Conservation (phyloP, 192 early-diverging fungal genomes). For the Chytriomyces confervae region DNA sequence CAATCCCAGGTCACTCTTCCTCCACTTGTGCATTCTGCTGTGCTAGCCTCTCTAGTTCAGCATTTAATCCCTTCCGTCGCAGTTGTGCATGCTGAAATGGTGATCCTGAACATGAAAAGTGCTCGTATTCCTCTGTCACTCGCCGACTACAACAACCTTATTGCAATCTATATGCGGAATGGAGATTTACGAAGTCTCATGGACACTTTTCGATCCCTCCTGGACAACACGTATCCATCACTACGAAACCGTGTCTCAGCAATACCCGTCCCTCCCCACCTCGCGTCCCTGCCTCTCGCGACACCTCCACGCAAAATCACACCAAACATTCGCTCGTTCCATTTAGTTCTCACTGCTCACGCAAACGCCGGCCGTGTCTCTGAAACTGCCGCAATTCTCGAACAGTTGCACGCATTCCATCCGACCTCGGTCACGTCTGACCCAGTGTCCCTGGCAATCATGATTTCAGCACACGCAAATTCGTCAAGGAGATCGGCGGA, state of each 20-base stretch:
- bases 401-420: background rate
- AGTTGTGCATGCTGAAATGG: conserved; percentile 27
- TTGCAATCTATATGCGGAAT: conserved; percentile 28
- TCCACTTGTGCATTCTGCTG: conserved; percentile 16
- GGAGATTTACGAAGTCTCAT: conserved; percentile 21
- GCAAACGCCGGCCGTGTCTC: conserved; percentile 6
- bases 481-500: background rate
- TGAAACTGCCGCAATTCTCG: background rate
- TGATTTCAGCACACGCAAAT: conserved; percentile 21
- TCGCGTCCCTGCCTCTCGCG: background rate
- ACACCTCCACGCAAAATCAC: background rate
- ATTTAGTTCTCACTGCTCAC: conserved; percentile 28
- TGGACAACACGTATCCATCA: background rate
- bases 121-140: conserved; percentile 14
- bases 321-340: conserved; percentile 26
- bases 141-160: conserved; percentile 37
- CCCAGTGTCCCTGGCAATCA: background rate
- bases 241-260: background rate
- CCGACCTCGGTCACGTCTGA: conserved; percentile 8
- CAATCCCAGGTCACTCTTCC: background rate
- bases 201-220: conserved; percentile 19
- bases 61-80: conserved; percentile 20
- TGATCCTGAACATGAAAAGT: conserved; percentile 20
- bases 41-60: conserved; percentile 21
- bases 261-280: background rate